These are phyloP conservation scores for Tilletia caries DNA, from an alignment of 1,284 basidiomycete species.

Conservation along the genomic window DNA sequence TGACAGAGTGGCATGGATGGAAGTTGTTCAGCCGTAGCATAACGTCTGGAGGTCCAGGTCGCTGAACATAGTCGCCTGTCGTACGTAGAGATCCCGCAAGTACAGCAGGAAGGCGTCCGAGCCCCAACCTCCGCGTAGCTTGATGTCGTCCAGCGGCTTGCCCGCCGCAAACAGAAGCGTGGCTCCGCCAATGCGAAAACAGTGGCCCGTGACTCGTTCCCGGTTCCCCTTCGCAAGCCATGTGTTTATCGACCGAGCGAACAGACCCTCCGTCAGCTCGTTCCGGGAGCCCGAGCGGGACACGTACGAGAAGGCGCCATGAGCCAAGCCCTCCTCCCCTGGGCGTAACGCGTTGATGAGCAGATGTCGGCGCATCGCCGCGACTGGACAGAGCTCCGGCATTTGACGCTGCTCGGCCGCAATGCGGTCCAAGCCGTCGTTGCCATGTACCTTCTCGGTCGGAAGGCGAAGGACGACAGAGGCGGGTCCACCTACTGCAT, in stretches of 20 bases:
- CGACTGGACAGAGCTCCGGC: background rate
- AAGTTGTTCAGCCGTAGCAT: background rate
- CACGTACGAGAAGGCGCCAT: background rate
- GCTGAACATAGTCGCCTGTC: background rate
- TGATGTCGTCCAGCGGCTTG: background rate
- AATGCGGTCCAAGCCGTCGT: background rate
- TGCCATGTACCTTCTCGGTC: background rate
- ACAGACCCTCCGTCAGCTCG: background rate
- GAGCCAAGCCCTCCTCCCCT: background rate
- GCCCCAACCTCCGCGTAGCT: background rate
- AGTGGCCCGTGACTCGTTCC: background rate
- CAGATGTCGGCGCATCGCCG: background rate
- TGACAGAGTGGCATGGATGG: too few relatives aligned
- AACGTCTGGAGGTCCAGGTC: background rate
- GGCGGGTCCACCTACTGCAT: background rate
- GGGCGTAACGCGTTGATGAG: background rate
- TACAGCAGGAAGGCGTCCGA: background rate
- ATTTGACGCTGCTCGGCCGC: background rate
- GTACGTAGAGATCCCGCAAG: background rate
- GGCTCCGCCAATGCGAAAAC: background rate
- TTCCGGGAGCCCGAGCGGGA: background rate
- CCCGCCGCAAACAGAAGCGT: background rate
- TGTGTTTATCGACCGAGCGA: background rate
- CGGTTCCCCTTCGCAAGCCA: background rate
- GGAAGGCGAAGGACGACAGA: background rate